These are phyloP conservation scores for Arthrobotrys sphaeroides DNA, from an alignment of 2,329 filamentous ascomycete genomes.

Conservation along the genomic window DNA sequence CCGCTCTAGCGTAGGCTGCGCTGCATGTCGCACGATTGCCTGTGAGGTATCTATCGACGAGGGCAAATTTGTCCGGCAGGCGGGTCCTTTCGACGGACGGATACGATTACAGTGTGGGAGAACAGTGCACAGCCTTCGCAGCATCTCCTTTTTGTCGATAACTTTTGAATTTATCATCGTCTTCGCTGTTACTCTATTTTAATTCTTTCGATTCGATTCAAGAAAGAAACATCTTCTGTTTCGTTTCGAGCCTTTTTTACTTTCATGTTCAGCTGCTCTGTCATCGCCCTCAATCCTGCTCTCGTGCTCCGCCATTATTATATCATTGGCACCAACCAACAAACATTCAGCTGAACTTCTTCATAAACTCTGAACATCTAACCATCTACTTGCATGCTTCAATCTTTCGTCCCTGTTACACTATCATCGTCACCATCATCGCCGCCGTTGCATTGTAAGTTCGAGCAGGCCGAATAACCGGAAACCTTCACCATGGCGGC, in stretches of 20 bases:
- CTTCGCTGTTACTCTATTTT: not conserved
- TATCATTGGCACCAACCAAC: not conserved
- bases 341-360: too few relatives aligned
- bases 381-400: too few relatives aligned
- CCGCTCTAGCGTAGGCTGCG: constrained; percentile 16
- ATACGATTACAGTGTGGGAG: not conserved
- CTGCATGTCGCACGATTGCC: constrained; percentile 33
- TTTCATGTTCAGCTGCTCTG: constrained; percentile 9
- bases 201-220: not conserved
- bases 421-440: too few relatives aligned
- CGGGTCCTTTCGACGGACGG: not conserved
- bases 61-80: constrained; percentile 13
- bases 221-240: not conserved
- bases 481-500: constrained; percentile 28
- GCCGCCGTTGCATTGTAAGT: too few relatives aligned
- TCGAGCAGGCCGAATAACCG: too few relatives aligned
- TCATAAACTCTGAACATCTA: too few relatives aligned
- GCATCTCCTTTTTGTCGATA: too few relatives aligned
- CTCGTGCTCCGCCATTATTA: not conserved
- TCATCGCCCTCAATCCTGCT: constrained; percentile 48
- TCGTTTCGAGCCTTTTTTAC: not conserved
- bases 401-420: not conserved
- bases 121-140: constrained; percentile 21
- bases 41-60: not conserved
- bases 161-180: not conserved